These are phyloP conservation scores for Leptodontidium sp. DNA, from an alignment of 2,329 filamentous ascomycete species.

Conservation along the genomic window DNA sequence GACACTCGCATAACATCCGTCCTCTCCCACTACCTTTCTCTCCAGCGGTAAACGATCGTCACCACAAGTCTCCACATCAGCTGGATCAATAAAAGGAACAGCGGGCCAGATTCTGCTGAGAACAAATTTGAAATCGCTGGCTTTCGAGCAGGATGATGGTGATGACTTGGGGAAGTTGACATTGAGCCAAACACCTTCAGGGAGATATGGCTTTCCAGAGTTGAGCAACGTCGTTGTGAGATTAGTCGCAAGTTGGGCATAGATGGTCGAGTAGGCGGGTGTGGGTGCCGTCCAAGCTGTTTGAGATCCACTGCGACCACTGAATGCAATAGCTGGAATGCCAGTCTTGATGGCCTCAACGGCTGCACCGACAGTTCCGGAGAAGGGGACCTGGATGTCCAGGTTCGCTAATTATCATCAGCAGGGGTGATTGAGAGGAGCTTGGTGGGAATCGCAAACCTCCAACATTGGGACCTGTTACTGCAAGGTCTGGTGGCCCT, in stretches of 20 bases:
- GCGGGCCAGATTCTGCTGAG: conserved; percentile 19
- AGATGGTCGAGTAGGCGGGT: conserved; percentile 9
- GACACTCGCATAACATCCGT: conserved; percentile 18
- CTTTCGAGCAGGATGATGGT: neutral
- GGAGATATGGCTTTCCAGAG: conserved; percentile 16
- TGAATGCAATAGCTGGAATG: conserved; percentile 20
- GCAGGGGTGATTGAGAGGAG: neutral
- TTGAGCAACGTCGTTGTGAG: conserved; percentile 7
- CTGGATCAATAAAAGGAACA: conserved; percentile 16
- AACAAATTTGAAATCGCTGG: conserved; percentile 13
- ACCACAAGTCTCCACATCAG: conserved; percentile 20
- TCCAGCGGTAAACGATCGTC: conserved; percentile 15
- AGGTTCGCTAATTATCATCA: conserved; percentile 11
- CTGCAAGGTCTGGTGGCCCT: conserved; percentile 21
- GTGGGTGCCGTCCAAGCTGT: conserved; percentile 11
- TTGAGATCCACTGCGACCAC: conserved; percentile 17
- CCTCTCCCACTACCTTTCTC: conserved; percentile 7
- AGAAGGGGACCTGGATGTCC: conserved; percentile 19
- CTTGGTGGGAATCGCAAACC: neutral
- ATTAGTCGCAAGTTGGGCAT: conserved; percentile 13
- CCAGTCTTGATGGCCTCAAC: conserved; percentile 18
- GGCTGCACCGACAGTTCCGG: conserved; percentile 21
- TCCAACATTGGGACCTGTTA: conserved; percentile 22
- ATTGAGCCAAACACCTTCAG: conserved; percentile 20
- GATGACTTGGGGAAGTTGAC: conserved; percentile 16